Base-by-base conservation (phyloP, 371 early-diverging fungal species). In the Actinomortierella ambigua region DNA sequence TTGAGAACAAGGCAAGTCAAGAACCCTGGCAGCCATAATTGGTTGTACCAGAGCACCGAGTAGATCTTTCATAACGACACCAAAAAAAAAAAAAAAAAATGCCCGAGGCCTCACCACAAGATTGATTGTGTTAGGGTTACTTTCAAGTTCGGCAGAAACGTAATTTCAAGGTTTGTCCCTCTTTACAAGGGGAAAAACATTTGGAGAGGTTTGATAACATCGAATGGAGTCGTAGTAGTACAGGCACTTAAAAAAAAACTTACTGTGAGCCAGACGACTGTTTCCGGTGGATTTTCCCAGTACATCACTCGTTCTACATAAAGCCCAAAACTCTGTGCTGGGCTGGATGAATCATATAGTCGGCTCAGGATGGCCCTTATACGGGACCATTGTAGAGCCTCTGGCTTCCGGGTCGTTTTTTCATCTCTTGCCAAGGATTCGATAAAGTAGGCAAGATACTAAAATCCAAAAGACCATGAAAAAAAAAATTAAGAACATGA, bases 341-440 rank as follows among this genome's bases (percentile, higher is more conserved):
- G 63, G 23, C 18, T 63, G 39, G 75, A 63, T 1, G 63, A 53
- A 28, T 73, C 75, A 27, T 66, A 73, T 23, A 73, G 64, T 47
- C 75, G 63, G 44, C 75, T 66, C 51, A 73, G 48, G 6, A 73
- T 15, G 4, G 54, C 57, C 23, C 44, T 58, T 17, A 73, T 67
- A 23, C 57, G 59, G 22, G 63, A 60, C 75, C 67, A 67, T 5
- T 73, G 63, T 5, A 73, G 27, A 3, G 75, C 67, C 46, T 73
- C 67, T 2, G 50, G 20, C 57, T 63, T 63, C 7, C 22, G 18
- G 28, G 22, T 46, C n/a, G 50, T 63, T 11, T 22, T 15, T 47
- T 73, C 63, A 13, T 73, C 75, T 6, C 75, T 66, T 18, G 75
- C 75, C 51, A 73, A 60, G 5, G 63, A 67, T 18, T 73, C 67